A percentile compares a stretch with the other conserved stretches of the same genome.
phyloP scores from a whole-genome alignment of 768 basidiomycete genomes.

The Tylopilus sp. region DNA sequence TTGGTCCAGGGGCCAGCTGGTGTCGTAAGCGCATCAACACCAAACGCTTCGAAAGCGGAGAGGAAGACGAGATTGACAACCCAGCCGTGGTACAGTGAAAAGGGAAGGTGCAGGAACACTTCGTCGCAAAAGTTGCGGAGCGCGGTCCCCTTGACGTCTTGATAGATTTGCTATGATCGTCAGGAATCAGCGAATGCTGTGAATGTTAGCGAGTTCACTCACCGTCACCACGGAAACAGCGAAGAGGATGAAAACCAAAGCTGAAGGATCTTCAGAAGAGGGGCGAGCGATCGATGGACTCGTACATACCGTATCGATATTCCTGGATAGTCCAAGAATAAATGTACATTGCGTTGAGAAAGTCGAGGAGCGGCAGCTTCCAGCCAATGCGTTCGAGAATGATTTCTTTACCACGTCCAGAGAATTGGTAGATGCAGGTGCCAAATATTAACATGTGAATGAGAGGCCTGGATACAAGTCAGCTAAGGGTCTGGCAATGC shows the following conservation, averaged over 20 bases:
- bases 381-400: conserved; percentile 65
- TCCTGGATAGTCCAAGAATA: conserved; percentile 55
- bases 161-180: conserved; percentile 52
- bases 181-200: background rate
- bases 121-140: conserved; percentile 52
- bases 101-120: conserved; percentile 68
- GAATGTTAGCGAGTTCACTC: background rate
- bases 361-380: conserved; percentile 58
- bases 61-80: conserved; percentile 50
- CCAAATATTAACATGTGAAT: conserved; percentile 68
- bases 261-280: conserved; percentile 23
- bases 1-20: conserved; percentile 58
- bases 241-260: conserved; percentile 40
- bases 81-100: conserved; percentile 69
- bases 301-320: conserved; percentile 40
- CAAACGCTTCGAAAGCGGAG: conserved; percentile 60
- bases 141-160: conserved; percentile 56
- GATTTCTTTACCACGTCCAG: conserved; percentile 48
- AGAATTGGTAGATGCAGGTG: conserved; percentile 60
- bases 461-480: conserved; percentile 41
- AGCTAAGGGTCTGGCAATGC: background rate
- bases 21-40: conserved; percentile 50
- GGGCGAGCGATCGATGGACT: background rate
- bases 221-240: conserved; percentile 52
- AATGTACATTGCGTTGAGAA: conserved; percentile 64